Base-by-base conservation (phyloP, 495 filamentous ascomycete species). In the Eremomyces bilateralis region DNA sequence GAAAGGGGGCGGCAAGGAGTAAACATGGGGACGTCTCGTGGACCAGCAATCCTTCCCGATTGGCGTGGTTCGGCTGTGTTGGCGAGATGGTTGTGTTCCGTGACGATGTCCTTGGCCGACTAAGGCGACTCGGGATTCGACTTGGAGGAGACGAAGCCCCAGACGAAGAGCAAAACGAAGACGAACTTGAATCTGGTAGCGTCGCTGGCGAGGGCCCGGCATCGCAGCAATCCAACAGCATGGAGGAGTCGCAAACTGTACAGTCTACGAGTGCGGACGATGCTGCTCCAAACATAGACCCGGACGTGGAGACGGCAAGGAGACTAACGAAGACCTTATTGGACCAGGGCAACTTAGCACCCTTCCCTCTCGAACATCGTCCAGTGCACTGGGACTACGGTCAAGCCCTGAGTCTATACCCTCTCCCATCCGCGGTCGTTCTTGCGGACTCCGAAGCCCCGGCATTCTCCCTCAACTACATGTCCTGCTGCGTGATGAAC, bases 401-500 rank as follows among this genome's bases (percentile, higher is more conserved):
- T 0, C 58, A 60, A 29, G 60, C 77, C 10, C 48, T 93, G 31
- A 67, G 75, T 31, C 60, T 97, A 11, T 95, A 93, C 49, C 88
- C 88, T 8, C 52, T 95, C 25, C 88, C 88, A 3, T 85, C 76
- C 11, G 69, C 74, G 0, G 45, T 95, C 43, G 68, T 92, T 16
- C 53, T 97, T 15, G 73, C 76, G 3, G 88, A 97, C 47, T 59
- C 76, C 3, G 76, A 84, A 22, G 71, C 71, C 17, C 69, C 74
- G 29, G 62, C 82, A 0, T 95, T 90, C 47, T 72, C 71, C 37
- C 58, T 92, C 29, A 88, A 77, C 13, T 94, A 94, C 47, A 82
- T 93, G 53, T 85, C 82, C 1, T 95, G 88, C 46, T 74, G 83
- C 61, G 85, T 93, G 2, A 77, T 97, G 69, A 97, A 97, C 48